A percentile compares a stretch with the other conserved stretches of the same genome.
phyloP scores from a whole-genome alignment of 1,284 basidiomycete species.

The Meira miltonrushii region DNA sequence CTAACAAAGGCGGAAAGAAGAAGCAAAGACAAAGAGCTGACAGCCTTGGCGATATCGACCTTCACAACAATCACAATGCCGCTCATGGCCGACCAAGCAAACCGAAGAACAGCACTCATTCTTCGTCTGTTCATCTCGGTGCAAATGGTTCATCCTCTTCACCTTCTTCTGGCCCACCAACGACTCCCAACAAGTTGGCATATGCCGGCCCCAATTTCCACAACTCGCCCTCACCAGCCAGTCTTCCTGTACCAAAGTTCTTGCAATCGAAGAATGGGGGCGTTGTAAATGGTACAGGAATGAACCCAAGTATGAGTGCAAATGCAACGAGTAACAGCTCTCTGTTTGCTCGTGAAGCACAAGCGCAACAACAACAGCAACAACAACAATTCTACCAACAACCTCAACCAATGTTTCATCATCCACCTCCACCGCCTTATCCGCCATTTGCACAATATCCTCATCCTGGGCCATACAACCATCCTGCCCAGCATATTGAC shows the following conservation, averaged over 20 bases:
- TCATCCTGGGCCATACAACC: too few species aligned
- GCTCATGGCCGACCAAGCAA: not conserved
- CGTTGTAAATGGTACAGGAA: not conserved
- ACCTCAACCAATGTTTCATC: constrained; percentile 17
- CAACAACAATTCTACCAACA: constrained; percentile 18
- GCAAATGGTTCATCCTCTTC: constrained; percentile 9
- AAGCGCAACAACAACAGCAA: constrained; percentile 4
- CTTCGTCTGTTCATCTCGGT: not conserved
- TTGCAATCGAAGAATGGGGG: not conserved
- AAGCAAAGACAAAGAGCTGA: constrained; percentile 13
- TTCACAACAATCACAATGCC: not conserved
- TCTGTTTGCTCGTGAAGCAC: constrained; percentile 23
- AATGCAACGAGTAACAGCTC: constrained; percentile 3
- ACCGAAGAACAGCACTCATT: not conserved
- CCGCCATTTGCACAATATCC: not conserved
- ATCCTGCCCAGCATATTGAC: not conserved
- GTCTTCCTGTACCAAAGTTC: constrained; percentile 42
- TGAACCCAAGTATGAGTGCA: constrained; percentile 15
- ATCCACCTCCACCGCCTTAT: too few species aligned
- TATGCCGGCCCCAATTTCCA: constrained; percentile 47
- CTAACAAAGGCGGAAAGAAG: not conserved
- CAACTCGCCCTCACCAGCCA: constrained; percentile 44
- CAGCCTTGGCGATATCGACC: constrained; percentile 17
- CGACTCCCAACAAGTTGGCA: constrained; percentile 17
- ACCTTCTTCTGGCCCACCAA: constrained; percentile 2